Evolutionary conservation across 176 grass and related monocot genomes (phyloP).

Genomic region (Stipa capillata): DNA sequence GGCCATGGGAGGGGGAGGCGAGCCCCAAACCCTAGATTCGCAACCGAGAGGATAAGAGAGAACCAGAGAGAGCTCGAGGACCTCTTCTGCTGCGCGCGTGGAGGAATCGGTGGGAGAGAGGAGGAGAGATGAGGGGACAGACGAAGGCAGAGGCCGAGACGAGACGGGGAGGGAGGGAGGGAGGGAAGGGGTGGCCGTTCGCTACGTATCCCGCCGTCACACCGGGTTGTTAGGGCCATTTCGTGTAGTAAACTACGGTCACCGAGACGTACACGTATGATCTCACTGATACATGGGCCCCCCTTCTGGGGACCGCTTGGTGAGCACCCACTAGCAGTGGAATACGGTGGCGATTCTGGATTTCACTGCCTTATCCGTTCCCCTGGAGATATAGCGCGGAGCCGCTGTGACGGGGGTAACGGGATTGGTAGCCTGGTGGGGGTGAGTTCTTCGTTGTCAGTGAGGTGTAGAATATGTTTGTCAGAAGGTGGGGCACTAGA

Average conservation of each 20-base stretch:
- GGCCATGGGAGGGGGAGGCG: slow-evolving; percentile 17
- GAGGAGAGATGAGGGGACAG: slow-evolving; percentile 22
- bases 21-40: slow-evolving; percentile 8
- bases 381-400: slow-evolving; percentile 4
- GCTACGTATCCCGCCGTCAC: slow-evolving; percentile 33
- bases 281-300: neutral
- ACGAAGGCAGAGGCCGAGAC: slow-evolving; percentile 14
- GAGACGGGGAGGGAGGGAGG: neutral
- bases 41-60: neutral
- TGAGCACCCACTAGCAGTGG: neutral
- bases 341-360: fast-evolving
- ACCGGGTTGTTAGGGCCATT: neutral
- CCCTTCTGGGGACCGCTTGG: fast-evolving
- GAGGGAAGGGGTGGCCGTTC: slow-evolving; percentile 1
- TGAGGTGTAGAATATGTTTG: neutral
- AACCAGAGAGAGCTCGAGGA: neutral
- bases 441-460: slow-evolving; percentile 13
- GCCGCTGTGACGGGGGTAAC: neutral
- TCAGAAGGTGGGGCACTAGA: slow-evolving; percentile 24
- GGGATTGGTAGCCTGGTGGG: slow-evolving; percentile 7
- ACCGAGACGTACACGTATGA: neutral
- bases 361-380: slow-evolving; percentile 24
- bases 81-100: neutral
- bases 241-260: neutral
- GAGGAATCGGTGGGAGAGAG: slow-evolving; percentile 20